Base-by-base conservation (phyloP, 345 rosid genomes). In the Corchorus capsularis region DNA sequence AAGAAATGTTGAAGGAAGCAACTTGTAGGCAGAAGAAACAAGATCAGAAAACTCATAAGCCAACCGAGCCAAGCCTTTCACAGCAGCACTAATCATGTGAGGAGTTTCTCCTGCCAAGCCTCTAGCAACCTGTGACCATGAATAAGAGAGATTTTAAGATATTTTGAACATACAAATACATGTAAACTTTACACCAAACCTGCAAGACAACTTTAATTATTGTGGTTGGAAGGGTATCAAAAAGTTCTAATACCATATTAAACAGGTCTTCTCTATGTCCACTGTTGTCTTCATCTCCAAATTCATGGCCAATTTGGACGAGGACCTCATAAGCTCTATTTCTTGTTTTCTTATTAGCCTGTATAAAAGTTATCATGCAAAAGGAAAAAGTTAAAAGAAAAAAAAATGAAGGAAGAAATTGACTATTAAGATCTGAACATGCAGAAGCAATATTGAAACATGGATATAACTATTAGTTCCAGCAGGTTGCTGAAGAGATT, bases 51-150 rank as follows among this genome's bases (percentile, higher is more conserved):
- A 96, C 85, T 96, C 99, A 73, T 96, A 92, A 50, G 97, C 90
- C 83, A 93, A 80, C 72, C 98, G 97, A 79, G 99, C 97, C 77
- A 96, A 80, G 78, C 97, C 99, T 87, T 90, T 96, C 69, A 89
- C 89, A 19, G 98, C 98, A 77, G 98, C 98, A 87, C 98, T 96
- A 79, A 96, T 89, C 97, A 93, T 89, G 81, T 93, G 95, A 72
- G 99, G 98, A 83, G 89, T 87, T 82, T 94, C 95, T 77, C 96
- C 94, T 53, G 96, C 98, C 86, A 96, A 73, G 63, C 98, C 93
- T 82, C 95, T 96, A 83, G 97, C 99, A 62, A 93, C 92, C 99
- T 96, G 82, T 37, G 74, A 71, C 78, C 71, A 75, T 41, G 37
- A 66, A 79, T 70, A 69, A 71, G 34, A 20, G 46, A 50, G 15